A percentile compares a stretch with the other conserved stretches of the same genome.
Conservation (phyloP, 352 stramenopile species). For the Globisporangium megalacanthum region DNA sequence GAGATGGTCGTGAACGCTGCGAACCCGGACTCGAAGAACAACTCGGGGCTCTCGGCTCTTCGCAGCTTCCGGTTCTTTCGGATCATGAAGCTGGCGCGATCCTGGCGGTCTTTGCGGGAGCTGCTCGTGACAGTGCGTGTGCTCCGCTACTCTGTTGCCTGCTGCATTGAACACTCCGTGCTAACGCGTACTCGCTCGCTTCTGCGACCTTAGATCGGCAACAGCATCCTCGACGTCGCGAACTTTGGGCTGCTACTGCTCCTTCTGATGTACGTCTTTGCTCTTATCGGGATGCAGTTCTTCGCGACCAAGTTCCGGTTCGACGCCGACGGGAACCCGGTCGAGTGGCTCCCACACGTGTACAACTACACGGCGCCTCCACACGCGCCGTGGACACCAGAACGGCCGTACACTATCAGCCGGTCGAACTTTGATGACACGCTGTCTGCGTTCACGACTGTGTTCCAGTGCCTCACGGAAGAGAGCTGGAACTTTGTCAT, state of each 20-base stretch:
- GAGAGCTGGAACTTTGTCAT: slow-evolving; percentile 89
- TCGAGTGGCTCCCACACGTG: slow-evolving; percentile 33
- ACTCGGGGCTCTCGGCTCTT: slow-evolving; percentile 66
- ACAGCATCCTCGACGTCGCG: slow-evolving; percentile 73
- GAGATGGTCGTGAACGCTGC: slow-evolving; percentile 31
- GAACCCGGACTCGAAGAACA: slow-evolving; percentile 16
- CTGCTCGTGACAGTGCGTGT: slow-evolving; percentile 60
- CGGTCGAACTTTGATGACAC: slow-evolving; percentile 56
- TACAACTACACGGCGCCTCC: slow-evolving; percentile 33
- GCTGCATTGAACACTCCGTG: background rate
- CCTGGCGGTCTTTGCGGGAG: slow-evolving; percentile 83
- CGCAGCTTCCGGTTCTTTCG: slow-evolving; percentile 79
- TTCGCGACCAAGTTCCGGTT: slow-evolving; percentile 87
- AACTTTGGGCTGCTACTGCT: slow-evolving; percentile 87
- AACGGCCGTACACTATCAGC: slow-evolving; percentile 31
- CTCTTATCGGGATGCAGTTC: slow-evolving; percentile 67
- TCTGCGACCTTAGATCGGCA: slow-evolving; percentile 33
- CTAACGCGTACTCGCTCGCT: background rate
- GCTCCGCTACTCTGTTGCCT: background rate
- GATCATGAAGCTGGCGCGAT: slow-evolving; percentile 88
- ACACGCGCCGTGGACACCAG: slow-evolving; percentile 35
- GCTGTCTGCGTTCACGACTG: slow-evolving; percentile 54
- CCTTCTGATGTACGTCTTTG: slow-evolving; percentile 89
- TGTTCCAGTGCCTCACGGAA: slow-evolving; percentile 85
- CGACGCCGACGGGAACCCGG: slow-evolving; percentile 29